Conservation (phyloP, 805 yeast genomes). For the Kluyveromyces starmeri region DNA sequence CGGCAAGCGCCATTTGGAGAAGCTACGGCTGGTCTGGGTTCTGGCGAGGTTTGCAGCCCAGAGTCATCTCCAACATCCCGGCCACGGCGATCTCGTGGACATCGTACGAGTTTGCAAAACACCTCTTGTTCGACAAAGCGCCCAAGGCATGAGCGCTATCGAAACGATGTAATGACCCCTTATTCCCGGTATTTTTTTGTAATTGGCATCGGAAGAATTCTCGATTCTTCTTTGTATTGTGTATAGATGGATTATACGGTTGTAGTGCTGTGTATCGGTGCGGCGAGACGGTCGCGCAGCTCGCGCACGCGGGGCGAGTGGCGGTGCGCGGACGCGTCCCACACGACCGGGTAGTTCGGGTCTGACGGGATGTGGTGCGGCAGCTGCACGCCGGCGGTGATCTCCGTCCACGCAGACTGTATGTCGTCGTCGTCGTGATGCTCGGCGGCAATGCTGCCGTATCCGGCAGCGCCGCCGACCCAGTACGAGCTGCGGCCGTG, state of each 20-base stretch:
- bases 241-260: too few relatives aligned
- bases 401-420: slow-evolving; percentile 22
- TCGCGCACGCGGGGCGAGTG: slow-evolving; percentile 17
- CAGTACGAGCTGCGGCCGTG: slow-evolving; percentile 81
- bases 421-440: background rate
- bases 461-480: slow-evolving; percentile 33
- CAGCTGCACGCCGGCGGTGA: slow-evolving; percentile 10
- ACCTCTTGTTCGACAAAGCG: slow-evolving; percentile 21
- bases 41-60: slow-evolving; percentile 77
- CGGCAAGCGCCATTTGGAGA: slow-evolving; percentile 56
- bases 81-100: slow-evolving; percentile 98
- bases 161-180: background rate
- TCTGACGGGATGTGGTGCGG: slow-evolving; percentile 24
- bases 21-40: slow-evolving; percentile 61
- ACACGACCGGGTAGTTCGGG: slow-evolving; percentile 28
- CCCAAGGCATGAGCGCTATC: background rate
- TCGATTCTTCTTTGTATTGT: too few relatives aligned
- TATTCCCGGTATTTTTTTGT: too few relatives aligned
- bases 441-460: slow-evolving; percentile 4
- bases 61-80: slow-evolving; percentile 89
- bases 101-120: slow-evolving; percentile 92
- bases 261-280: too few relatives aligned
- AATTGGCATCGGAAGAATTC: too few relatives aligned
- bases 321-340: slow-evolving; percentile 23
- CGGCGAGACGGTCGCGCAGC: too few relatives aligned